Evolutionary conservation across 1,284 basidiomycete species (phyloP), one percentile per base, ranked within the genome.

Genomic region (Cystobasidium pallidum): DNA sequence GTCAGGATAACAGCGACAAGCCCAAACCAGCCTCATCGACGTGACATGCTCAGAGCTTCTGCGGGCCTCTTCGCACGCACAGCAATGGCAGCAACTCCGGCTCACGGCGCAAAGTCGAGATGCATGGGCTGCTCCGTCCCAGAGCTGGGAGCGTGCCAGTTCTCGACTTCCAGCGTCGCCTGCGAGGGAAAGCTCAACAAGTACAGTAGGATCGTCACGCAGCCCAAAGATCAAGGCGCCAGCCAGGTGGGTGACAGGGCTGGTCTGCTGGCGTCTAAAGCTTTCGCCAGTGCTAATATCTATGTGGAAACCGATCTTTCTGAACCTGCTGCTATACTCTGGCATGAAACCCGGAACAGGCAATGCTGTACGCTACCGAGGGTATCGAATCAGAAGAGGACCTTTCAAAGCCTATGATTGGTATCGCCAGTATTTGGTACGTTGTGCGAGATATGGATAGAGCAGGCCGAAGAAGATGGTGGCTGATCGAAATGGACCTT

Each of bases 311-410:
- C 32, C 28, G 28, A 11, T 45, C 39, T 39, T 52, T 51, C 24
- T 39, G 13, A 6, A 39, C 13, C 6, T 39, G 36, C 6, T 39
- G 36, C 36, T 39, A 39, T 39, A 6, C 13, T 39, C 36, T 39
- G 36, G 36, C 36, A 13, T 39, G 36, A n/a, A n/a, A n/a, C 13
- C 7, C 36, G 13, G 6, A 39, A 39, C 3, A 94, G 91, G 94
- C 94, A 32, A 97, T 97, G 94, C 83, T 97, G 59, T 97, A 94
- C 81, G 94, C 93, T 24, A 97, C 94, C 0, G 94, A 96, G 32
- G 93, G 92, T 30, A 86, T 97, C 73, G 83, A 86, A 34, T 83
- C 78, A 30, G 89, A 93, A 75, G 85, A 84, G 13, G 94, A 97
- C 76, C 70, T 97, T 75, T 84, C 91, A 78, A 96, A 94, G 82